Conservation (phyloP, 768 basidiomycete species). For the Xanthoconium stramineum region DNA sequence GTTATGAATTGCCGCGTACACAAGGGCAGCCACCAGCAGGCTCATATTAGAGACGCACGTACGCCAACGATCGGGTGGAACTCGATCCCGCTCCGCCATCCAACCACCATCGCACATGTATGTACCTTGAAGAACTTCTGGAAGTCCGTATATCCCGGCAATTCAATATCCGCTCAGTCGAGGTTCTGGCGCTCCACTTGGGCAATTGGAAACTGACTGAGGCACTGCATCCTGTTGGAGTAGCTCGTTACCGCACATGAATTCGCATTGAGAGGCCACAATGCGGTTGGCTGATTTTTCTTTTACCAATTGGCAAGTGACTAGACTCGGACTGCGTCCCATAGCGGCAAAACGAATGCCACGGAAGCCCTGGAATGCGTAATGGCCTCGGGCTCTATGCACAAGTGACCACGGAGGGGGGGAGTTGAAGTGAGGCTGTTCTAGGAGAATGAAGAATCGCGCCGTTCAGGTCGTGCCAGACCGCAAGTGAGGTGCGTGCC, state of each 20-base stretch:
- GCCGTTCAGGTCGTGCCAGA: slow-evolving; percentile 4
- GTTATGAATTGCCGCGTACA: slow-evolving; percentile 21
- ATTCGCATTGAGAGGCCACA: slow-evolving; percentile 1
- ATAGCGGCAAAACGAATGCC: slow-evolving; percentile 8
- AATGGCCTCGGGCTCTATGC: slow-evolving; percentile 2
- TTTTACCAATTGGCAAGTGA: slow-evolving; percentile 6
- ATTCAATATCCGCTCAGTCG: slow-evolving; percentile 34
- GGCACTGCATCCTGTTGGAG: slow-evolving; percentile 17
- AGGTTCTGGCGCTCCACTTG: slow-evolving; percentile 26
- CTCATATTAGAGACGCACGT: background rate
- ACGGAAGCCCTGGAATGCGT: slow-evolving; percentile 6
- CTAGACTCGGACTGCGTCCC: slow-evolving; percentile 4
- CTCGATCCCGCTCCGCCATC: slow-evolving; percentile 17
- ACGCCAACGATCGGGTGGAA: slow-evolving; percentile 15
- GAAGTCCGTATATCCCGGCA: slow-evolving; percentile 27
- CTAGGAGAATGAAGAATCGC: slow-evolving; percentile 23
- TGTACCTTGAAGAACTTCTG: slow-evolving; percentile 21
- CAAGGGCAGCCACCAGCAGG: slow-evolving; percentile 14
- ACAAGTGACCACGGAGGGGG: background rate
- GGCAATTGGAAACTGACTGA: slow-evolving; percentile 6
- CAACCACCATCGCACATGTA: slow-evolving; percentile 16
- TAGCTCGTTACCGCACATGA: slow-evolving; percentile 13
- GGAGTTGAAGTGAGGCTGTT: slow-evolving; percentile 18
- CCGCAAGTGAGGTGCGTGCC: slow-evolving; percentile 21
- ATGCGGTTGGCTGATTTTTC: slow-evolving; percentile 1